Base-by-base conservation (phyloP, 805 yeast genomes). In the Spathaspora passalidarum region DNA sequence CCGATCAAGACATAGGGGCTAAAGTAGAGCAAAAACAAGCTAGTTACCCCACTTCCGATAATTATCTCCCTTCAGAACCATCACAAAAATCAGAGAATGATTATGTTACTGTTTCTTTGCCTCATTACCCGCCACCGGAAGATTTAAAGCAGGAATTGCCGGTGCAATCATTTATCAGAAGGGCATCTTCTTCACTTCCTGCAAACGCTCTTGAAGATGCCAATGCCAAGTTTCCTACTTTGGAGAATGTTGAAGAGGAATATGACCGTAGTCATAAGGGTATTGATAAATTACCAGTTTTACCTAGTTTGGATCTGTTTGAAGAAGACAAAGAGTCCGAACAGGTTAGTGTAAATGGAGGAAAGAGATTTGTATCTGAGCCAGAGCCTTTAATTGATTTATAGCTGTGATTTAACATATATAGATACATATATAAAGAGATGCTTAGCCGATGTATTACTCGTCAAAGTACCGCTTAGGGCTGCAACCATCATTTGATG, bases 371-470 rank as follows among this genome's bases (percentile, higher is more conserved):
- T 36, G 55, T 50, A 4, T 53, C 56, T 11, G 75, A 68, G 49
- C 74, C 74, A 6, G 73, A 67, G 48, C 71, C 73, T 14, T 62
- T 72, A 44, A 72, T 72, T 45, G 76, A 72, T 49, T 52, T 72
- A 36, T 69, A 56, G 43, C 7, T 6, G 16, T 29, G 8, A 13
- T 29, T 10, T 13, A 29, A 10, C 16, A 29, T n/a, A 29, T 29
- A 25, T 25, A 25, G 34, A n/a, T 13, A n/a, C n/a, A n/a, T n/a
- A n/a, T n/a, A n/a, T n/a, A n/a, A n/a, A n/a, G n/a, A n/a, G n/a
- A n/a, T n/a, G n/a, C n/a, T n/a, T n/a, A n/a, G n/a, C n/a, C n/a
- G n/a, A n/a, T n/a, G n/a, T n/a, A 13, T 29, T 29, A 3, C n/a
- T 10, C 14, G 13, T 6, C 5, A 29, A 5, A n/a, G 34, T 29